Conservation (phyloP, 148 eudicot genomes). For the Selenicereus undatus region DNA sequence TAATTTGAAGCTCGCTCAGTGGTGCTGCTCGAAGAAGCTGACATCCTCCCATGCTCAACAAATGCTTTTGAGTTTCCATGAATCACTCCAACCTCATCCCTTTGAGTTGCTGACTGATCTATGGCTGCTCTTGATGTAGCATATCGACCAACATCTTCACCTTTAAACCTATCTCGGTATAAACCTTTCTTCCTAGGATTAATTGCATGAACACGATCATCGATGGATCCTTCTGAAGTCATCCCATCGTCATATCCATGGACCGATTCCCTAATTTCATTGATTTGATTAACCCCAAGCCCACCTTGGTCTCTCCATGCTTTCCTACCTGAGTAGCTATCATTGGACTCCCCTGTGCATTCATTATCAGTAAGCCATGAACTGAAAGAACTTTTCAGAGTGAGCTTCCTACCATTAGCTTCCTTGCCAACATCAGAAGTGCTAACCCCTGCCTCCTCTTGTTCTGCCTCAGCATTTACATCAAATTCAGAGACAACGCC, state of each 20-base stretch:
- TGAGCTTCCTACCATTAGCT: conserved; percentile 8
- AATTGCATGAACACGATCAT: conserved; percentile 19
- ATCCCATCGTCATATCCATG: conserved; percentile 26
- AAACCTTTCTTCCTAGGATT: conserved; percentile 19
- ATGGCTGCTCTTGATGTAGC: conserved; percentile 28
- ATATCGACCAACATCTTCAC: conserved; percentile 27
- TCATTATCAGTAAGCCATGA: conserved; percentile 22
- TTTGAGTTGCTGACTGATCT: conserved; percentile 23
- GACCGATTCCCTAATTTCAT: conserved; percentile 20
- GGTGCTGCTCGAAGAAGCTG: conserved; percentile 28
- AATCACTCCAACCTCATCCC: conserved; percentile 19
- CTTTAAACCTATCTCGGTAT: conserved; percentile 30
- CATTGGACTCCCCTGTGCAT: conserved; percentile 19
- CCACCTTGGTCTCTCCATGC: conserved; percentile 28
- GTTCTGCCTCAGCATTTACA: conserved; percentile 10
- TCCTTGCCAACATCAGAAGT: neutral
- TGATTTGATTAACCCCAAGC: conserved; percentile 27
- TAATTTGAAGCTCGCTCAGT: conserved; percentile 52
- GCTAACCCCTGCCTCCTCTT: conserved; percentile 4
- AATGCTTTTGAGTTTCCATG: neutral
- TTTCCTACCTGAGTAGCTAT: conserved; percentile 7
- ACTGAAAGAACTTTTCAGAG: conserved; percentile 23
- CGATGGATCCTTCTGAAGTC: conserved; percentile 20
- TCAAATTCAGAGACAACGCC: conserved; percentile 9
- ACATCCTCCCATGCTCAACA: conserved; percentile 26